Percentiles rank a stretch among this genome's conserved stretches.
These are phyloP conservation scores for Chaetomidium leptoderma DNA, from an alignment of 495 filamentous ascomycete species.

Conservation along the genomic window DNA sequence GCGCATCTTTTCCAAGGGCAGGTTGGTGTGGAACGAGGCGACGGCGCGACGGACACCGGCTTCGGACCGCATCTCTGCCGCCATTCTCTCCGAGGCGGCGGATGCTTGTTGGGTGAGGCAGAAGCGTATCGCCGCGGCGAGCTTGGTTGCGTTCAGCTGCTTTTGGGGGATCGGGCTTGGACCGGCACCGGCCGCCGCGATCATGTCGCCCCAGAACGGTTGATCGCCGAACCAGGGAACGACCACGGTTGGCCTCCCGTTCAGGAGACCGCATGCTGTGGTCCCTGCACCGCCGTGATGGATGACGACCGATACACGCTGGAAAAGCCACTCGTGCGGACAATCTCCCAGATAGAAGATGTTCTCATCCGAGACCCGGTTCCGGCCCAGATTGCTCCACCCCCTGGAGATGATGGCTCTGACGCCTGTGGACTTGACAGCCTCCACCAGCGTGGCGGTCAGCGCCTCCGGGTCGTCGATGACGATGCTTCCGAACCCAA, in stretches of 20 bases:
- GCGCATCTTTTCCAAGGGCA: background rate
- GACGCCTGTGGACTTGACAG: slow-evolving; percentile 57
- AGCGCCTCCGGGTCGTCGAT: slow-evolving; percentile 64
- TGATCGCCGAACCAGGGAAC: slow-evolving; percentile 84
- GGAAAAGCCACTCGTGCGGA: slow-evolving; percentile 79
- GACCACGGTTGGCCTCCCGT: slow-evolving; percentile 65
- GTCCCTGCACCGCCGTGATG: slow-evolving; percentile 82
- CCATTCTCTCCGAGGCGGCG: slow-evolving; percentile 53
- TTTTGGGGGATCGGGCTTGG: slow-evolving; percentile 66
- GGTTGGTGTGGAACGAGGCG: background rate
- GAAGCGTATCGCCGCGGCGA: slow-evolving; percentile 57
- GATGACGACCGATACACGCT: slow-evolving; percentile 66
- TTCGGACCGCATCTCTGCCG: slow-evolving; percentile 57
- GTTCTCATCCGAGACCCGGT: slow-evolving; percentile 48
- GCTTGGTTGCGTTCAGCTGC: slow-evolving; percentile 54
- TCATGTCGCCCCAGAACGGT: slow-evolving; percentile 75
- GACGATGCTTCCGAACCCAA: slow-evolving; percentile 77
- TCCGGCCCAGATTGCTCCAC: slow-evolving; percentile 66
- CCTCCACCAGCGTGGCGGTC: slow-evolving; percentile 63
- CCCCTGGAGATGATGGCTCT: slow-evolving; percentile 73
- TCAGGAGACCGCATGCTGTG: slow-evolving; percentile 65
- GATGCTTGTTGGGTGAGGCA: slow-evolving; percentile 53
- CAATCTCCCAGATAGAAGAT: slow-evolving; percentile 70
- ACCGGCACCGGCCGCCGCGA: slow-evolving; percentile 66
- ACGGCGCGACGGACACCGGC: slow-evolving; percentile 41